Base-by-base conservation (phyloP, 2,329 filamentous ascomycete species). In the Aspergillus sp. region DNA sequence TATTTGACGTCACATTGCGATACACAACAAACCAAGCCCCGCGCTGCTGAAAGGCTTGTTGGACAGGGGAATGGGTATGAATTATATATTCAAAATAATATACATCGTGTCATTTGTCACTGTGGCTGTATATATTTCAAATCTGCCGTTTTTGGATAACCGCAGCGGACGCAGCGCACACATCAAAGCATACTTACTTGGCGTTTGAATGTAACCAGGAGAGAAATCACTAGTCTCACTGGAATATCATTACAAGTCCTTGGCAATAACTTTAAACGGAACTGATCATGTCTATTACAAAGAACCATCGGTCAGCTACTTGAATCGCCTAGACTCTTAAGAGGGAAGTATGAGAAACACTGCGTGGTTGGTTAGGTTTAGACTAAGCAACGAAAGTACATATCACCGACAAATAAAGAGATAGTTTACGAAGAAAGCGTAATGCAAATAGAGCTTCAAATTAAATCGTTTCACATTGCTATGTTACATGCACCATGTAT, bases 1-100 rank as follows among this genome's bases (percentile, higher is more conserved):
- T 50, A 41, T 9, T 45, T 55, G 45, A 55, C 53, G 47, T 55
- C 53, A 55, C 45, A 20, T 30, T 48, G 18, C 18, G 45, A 24
- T 15, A n/a, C 22, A 22, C 13, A 30, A 5, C 41, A 34, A 34
- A 20, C 20, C 17, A 26, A 30, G 2, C 30, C 30, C 26, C 44
- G 5, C 11, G 15, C 15, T 34, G n/a, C 30, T 30, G 12, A 36
- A 13, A 2, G 34, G 34, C 34, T 36, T n/a, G 12, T 7, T 36
- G 34, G 7, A 36, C 34, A 36, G 34, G 15, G 15, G 12, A 5
- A 8, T 36, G 13, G 34, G 13, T 12, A n/a, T 36, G 2, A 36
- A 36, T 15, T 13, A 4, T 6, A 36, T n/a, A 11, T n/a, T 36
- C 15, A n/a, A 36, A 36, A 36, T 15, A 36, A 5, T 36, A 9